A percentile compares a stretch with the other conserved stretches of the same genome.
These are phyloP conservation scores for Alternaria metachromatica DNA, from an alignment of 2,329 filamentous ascomycete species.

Conservation along the genomic window DNA sequence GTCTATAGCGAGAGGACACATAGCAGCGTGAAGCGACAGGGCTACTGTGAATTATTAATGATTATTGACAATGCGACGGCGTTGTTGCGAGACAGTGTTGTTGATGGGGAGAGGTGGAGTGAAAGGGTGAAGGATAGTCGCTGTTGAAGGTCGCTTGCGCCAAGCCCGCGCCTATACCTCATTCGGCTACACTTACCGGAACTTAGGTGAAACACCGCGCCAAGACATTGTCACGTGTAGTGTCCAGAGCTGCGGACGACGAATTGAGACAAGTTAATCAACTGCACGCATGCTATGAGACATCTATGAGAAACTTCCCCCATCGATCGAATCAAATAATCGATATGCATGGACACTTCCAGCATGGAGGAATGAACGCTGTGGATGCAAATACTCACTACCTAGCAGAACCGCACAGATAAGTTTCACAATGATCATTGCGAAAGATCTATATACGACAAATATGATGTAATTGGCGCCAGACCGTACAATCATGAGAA, in stretches of 20 bases:
- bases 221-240: slow-evolving; percentile 15
- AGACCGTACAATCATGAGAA: not conserved
- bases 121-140: not conserved
- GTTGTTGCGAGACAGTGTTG: not conserved
- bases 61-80: not conserved
- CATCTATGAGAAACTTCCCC: too few species aligned
- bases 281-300: too few species aligned
- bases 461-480: too few species aligned
- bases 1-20: not conserved
- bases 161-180: slow-evolving; percentile 7
- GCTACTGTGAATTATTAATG: not conserved
- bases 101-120: not conserved
- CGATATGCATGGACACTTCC: too few species aligned
- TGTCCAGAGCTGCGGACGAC: not conserved
- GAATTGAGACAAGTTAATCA: too few species aligned
- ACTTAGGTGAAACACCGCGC: slow-evolving; percentile 9
- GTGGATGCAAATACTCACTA: too few species aligned
- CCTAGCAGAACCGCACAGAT: too few species aligned
- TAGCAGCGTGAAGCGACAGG: not conserved
- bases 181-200: not conserved
- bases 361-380: too few species aligned
- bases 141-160: not conserved
- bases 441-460: too few species aligned
- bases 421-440: too few species aligned
- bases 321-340: too few species aligned